Base-by-base conservation (phyloP, 345 rosid species). In the Dimocarpus longan region DNA sequence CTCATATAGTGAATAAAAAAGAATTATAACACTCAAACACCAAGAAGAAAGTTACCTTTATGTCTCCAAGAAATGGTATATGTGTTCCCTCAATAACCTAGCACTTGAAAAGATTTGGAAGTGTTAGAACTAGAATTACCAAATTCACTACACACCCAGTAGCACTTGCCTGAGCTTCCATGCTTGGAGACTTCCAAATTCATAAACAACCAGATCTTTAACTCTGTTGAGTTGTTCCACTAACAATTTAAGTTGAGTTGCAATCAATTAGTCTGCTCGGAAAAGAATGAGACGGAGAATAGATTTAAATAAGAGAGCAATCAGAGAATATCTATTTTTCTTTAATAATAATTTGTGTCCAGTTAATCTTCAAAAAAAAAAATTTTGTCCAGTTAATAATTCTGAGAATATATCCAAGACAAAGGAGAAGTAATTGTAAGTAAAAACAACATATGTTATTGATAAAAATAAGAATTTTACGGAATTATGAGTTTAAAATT, bases 61-160 rank as follows among this genome's bases (percentile, higher is more conserved):
- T 90, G 79, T 94, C 97, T 52, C 97, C 98, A 54, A 90, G 92
- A 84, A 86, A 92, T 10, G 95, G 97, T 96, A 96, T 89, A 37
- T 93, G 94, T 75, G 97, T 89, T 78, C 93, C 93, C 79, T 93
- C 87, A 32, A 85, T 92, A 90, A 37, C 92, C 92, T 8, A 78
- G 66, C 71, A 84, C 91, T 63, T 91, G 94, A 76, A 89, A 82
- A 73, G 88, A 87, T 88, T 87, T 93, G 43, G 87, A 88, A 56
- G 90, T 93, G 86, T 84, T 85, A 52, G 95, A 85, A 75, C 82
- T 81, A 62, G 83, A 79, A 85, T 90, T 95, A 66, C 94, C 94
- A 73, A 32, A 32, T 89, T 86, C 71, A 44, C 69, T 16, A 78
- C 89, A 71, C 92, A 95, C 42, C 84, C 90, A 80, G 84, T 90